Evolutionary conservation across 768 basidiomycete genomes (phyloP).

Genomic region (Lactarius evosmus): DNA sequence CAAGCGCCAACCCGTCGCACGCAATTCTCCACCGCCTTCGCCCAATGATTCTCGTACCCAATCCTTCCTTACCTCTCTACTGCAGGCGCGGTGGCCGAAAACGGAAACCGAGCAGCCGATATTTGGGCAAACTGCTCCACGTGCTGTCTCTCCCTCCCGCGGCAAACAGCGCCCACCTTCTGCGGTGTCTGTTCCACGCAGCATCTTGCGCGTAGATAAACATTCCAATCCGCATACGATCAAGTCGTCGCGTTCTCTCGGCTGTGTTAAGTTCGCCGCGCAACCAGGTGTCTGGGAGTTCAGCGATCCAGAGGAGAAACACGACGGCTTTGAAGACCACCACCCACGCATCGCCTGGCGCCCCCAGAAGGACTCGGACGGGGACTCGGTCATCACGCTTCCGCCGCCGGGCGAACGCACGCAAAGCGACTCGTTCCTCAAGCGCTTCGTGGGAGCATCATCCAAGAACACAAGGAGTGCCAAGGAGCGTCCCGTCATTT

Average conservation of each 20-base stretch:
- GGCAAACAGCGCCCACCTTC: slow-evolving; percentile 24
- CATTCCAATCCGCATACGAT: slow-evolving; percentile 17
- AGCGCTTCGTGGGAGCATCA: slow-evolving; percentile 28
- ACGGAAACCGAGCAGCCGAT: slow-evolving; percentile 27
- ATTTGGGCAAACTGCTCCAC: slow-evolving; percentile 28
- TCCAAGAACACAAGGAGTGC: slow-evolving; percentile 20
- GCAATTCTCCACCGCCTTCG: slow-evolving; percentile 19
- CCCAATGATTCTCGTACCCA: slow-evolving; percentile 22
- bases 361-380: slow-evolving; percentile 18
- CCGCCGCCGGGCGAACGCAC: slow-evolving; percentile 30
- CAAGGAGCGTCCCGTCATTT: slow-evolving; percentile 34
- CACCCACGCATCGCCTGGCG: slow-evolving; percentile 16
- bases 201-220: slow-evolving; percentile 27
- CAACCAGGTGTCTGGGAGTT: slow-evolving; percentile 24
- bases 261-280: slow-evolving; percentile 28
- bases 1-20: slow-evolving; percentile 37
- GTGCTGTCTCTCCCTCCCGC: slow-evolving; percentile 27
- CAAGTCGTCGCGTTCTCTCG: slow-evolving; percentile 22
- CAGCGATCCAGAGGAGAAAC: slow-evolving; percentile 14
- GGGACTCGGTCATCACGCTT: slow-evolving; percentile 28
- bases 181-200: slow-evolving; percentile 26
- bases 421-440: slow-evolving; percentile 28
- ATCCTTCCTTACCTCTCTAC: slow-evolving; percentile 26
- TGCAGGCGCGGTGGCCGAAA: slow-evolving; percentile 28
- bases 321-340: not conserved